Evolutionary conservation across 441 rosid species (phyloP), one percentile per base, ranked within the genome.

Genomic region (Pelargonium exstipulatum): DNA sequence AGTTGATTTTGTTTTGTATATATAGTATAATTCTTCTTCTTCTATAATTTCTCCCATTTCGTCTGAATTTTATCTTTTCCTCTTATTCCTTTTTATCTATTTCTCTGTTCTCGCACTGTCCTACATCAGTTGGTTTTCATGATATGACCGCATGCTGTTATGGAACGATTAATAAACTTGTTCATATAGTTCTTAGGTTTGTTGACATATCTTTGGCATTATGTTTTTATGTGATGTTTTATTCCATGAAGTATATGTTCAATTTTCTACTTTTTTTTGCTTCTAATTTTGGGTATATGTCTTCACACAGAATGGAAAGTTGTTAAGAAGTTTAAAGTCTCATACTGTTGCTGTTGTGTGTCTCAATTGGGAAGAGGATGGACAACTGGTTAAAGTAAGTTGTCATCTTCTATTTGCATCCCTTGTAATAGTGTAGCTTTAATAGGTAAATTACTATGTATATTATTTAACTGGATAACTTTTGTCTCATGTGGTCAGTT

Each of bases 311-410:
- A 93, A 87, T 45, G 98, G 97, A 65, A 90, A 86, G 78, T 69
- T 85, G 73, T 78, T 90, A 77, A 87, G 89, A 83, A 88, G 86
- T 81, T 80, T 88, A 82, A 91, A 84, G 78, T 86, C 90, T 20
- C 98, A 93, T 74, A 49, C 75, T 57, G 90, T 80, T 76, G 92
- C 95, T 69, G 97, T 93, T 24, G 86, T 89, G 65, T 88, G 90
- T 80, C 96, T 93, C 75, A 82, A 89, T 73, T 90, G 98, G 98
- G 97, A 84, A 85, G 95, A 89, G 79, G 96, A 93, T 53, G 84
- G 86, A 60, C 83, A 86, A 42, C 67, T 74, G 57, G 74, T 70
- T 48, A 79, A 61, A 51, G 92, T 88, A 79, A 69, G 82, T 20
- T 17, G 69, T 71, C 69, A 18, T 68, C 68, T 26, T 49, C 45